Conservation (phyloP, 2,329 filamentous ascomycete species). For the Metarhizium album region DNA sequence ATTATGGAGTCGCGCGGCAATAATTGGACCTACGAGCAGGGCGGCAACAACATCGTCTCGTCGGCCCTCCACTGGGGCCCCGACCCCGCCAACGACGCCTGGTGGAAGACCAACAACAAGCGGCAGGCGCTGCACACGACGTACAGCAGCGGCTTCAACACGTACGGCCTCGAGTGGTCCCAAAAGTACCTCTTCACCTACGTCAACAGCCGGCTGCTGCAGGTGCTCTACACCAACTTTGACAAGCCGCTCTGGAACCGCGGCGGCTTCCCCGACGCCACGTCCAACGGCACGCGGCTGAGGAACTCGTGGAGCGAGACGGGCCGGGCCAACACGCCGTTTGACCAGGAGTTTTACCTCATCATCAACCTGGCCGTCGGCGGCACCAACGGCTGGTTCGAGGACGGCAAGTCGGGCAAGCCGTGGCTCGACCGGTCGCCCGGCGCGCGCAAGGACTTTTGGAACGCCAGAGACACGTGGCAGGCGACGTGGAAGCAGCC, state of each 20-base stretch:
- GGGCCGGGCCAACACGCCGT: conserved; percentile 53
- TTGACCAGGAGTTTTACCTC: conserved; percentile 66
- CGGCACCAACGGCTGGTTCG: conserved; percentile 74
- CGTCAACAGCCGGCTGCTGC: conserved; percentile 67
- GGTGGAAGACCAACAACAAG: conserved; percentile 78
- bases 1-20: conserved; percentile 74
- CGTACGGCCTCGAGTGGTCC: conserved; percentile 75
- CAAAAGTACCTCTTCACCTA: conserved; percentile 85
- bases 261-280: conserved; percentile 54
- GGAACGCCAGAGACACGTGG: conserved; percentile 56
- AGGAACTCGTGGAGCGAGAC: conserved; percentile 54
- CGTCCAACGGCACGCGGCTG: conserved; percentile 55
- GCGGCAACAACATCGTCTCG: conserved; percentile 71
- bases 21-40: conserved; percentile 64
- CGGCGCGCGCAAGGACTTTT: conserved; percentile 66
- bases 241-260: conserved; percentile 56
- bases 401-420: conserved; percentile 60
- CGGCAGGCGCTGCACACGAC: conserved; percentile 63
- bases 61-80: conserved; percentile 80
- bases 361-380: conserved; percentile 69
- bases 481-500: conserved; percentile 60
- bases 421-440: conserved; percentile 64
- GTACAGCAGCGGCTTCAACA: conserved; percentile 60
- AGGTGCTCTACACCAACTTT: conserved; percentile 72
- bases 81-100: conserved; percentile 59